Base-by-base conservation (phyloP, 208 protist species). In the Trypanosoma caninum region DNA sequence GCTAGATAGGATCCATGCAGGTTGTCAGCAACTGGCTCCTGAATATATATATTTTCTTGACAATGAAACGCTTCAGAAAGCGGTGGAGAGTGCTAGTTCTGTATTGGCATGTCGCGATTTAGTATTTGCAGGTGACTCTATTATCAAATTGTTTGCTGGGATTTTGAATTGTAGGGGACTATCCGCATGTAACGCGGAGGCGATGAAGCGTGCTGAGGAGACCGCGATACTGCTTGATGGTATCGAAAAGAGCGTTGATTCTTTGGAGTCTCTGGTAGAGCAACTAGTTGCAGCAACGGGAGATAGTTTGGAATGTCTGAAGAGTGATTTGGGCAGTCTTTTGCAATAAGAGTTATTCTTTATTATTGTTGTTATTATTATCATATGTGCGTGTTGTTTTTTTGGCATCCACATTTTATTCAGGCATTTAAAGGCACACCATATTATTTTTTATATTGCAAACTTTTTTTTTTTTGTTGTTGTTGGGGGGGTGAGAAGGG, bases 141-240 rank as follows among this genome's bases (percentile, higher is more conserved):
- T 67, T 40, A 23, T 4, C 7, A 30, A 57, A 16, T 40, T 67
- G 0, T 51, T 57, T 27, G 33, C 13, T 28, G 42, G 23, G 3
- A 10, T 37, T 3, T 51, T 53, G 18, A 58, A 50, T 14, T 22
- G 28, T 38, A 56, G n/a, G 9, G 0, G 40, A 0, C 16, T 58
- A 30, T 50, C 42, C 22, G 10, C 9, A 13, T 59, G 1, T 28
- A 40, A 13, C 41, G 22, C 18, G 8, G 13, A 38, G 38, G 51
- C 37, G 1, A 25, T 67, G 51, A 59, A 59, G 28, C 51, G 31
- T 5, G 41, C 51, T 2, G 31, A 44, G 22, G 51, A 55, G n/a
- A 34, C 53, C 53, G 20, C 51, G 35, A 27, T 48, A n/a, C 35
- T 67, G 2, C 41, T 67, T 48, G 60, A 67, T 67, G 52, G 44